Evolutionary conservation across 345 rosid species (phyloP).

Genomic region (Boechera divaricarpa): DNA sequence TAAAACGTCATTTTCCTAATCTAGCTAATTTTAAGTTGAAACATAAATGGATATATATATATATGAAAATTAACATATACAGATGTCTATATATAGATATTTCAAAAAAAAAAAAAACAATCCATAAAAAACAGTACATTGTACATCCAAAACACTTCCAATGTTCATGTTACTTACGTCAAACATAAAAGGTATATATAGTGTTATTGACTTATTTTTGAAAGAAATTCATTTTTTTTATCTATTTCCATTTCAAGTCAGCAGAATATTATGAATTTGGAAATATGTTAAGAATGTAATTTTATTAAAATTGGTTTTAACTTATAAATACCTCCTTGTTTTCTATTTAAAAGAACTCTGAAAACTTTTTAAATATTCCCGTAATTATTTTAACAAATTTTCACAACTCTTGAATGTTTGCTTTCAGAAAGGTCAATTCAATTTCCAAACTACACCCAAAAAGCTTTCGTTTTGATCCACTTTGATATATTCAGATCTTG

Average conservation of each 20-base stretch:
- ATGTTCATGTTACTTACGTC: constrained; percentile 9
- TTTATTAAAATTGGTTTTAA: no score
- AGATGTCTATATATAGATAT: background rate
- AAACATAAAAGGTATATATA: background rate
- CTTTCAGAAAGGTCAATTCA: no score
- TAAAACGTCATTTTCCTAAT: constrained; percentile 29
- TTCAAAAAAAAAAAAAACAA: no score
- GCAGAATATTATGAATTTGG: background rate
- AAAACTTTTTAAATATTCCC: no score
- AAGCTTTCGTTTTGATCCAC: no score
- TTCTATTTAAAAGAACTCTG: no score
- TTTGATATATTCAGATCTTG: no score
- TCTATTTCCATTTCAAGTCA: background rate
- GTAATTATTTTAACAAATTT: no score
- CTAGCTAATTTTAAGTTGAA: background rate
- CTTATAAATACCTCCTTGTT: no score
- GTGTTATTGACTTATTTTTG: background rate
- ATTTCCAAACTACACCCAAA: no score
- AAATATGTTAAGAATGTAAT: background rate
- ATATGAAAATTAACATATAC: background rate
- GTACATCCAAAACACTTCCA: background rate
- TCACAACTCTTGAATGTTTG: no score
- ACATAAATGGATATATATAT: background rate
- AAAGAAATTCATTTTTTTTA: background rate
- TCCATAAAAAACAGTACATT: background rate